phyloP scores from a whole-genome alignment of 495 filamentous ascomycete genomes.

The Hapsidospora chrysogenum region DNA sequence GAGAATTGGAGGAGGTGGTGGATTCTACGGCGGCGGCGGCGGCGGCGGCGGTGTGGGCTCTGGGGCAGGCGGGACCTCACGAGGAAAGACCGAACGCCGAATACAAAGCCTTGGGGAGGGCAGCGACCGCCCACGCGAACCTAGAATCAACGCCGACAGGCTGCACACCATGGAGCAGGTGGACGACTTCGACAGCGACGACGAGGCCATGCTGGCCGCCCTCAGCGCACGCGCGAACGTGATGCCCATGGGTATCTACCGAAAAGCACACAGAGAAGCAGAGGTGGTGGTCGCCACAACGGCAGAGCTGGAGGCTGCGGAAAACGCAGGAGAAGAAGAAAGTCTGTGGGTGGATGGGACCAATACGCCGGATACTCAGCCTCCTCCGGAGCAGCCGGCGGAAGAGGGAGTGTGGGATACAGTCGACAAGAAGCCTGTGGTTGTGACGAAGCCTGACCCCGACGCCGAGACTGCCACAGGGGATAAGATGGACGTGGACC shows the following conservation, averaged over 20 bases:
- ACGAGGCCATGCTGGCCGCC: slow-evolving; percentile 1
- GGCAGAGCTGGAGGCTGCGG: slow-evolving; percentile 26
- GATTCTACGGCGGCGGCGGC: slow-evolving; percentile 5
- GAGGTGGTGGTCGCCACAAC: slow-evolving; percentile 33
- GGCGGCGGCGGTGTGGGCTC: background rate
- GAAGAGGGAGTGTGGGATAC: slow-evolving; percentile 16
- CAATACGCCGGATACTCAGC: too few relatives aligned
- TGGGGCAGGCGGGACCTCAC: background rate
- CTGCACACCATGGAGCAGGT: background rate
- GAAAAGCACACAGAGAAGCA: slow-evolving; percentile 36
- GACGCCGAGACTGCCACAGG: too few relatives aligned
- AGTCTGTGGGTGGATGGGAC: slow-evolving; percentile 22
- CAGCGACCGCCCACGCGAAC: background rate
- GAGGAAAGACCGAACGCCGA: background rate
- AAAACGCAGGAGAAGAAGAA: slow-evolving; percentile 12
- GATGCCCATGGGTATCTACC: slow-evolving; percentile 30
- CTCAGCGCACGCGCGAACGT: background rate
- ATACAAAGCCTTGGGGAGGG: background rate
- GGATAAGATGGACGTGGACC: slow-evolving; percentile 17
- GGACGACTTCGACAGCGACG: slow-evolving; percentile 2
- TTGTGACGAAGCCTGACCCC: slow-evolving; percentile 19
- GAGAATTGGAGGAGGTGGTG: slow-evolving; percentile 5
- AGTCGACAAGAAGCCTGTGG: slow-evolving; percentile 10
- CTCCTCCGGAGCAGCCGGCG: slow-evolving; percentile 10
- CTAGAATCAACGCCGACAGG: slow-evolving; percentile 4